These are phyloP conservation scores for Yamadazyma scolyti DNA, from an alignment of 805 yeast species.

Conservation along the genomic window DNA sequence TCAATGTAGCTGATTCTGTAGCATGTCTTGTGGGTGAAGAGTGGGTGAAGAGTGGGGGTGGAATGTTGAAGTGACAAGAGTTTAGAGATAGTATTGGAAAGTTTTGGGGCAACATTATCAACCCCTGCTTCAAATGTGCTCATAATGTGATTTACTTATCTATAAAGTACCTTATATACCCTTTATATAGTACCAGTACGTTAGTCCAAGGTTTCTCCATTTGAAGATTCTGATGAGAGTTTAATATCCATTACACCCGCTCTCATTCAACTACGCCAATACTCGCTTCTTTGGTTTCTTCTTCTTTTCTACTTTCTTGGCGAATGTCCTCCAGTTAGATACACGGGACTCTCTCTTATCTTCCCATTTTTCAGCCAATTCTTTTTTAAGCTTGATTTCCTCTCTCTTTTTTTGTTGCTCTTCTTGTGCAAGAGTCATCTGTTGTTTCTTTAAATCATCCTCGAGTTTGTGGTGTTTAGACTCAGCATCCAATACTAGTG, in stretches of 20 bases:
- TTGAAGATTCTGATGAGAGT: background rate
- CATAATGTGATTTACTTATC: too few species aligned
- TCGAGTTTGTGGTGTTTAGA: slow-evolving; percentile 25
- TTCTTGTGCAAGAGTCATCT: slow-evolving; percentile 22
- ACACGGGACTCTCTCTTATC: slow-evolving; percentile 56
- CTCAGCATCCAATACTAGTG: slow-evolving; percentile 40
- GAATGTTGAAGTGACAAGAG: background rate
- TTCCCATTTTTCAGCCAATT: slow-evolving; percentile 56
- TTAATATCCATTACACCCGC: background rate
- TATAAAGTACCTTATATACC: too few species aligned
- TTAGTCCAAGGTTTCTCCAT: too few species aligned
- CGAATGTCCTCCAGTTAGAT: slow-evolving; percentile 54
- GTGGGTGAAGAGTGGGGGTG: background rate
- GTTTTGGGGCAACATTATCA: too few species aligned
- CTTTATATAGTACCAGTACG: too few species aligned
- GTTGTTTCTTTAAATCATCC: slow-evolving; percentile 17
- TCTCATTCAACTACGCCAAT: too few species aligned
- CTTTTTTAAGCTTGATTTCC: slow-evolving; percentile 39
- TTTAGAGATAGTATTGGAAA: too few species aligned
- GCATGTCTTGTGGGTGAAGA: too few species aligned
- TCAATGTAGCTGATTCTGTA: too few species aligned
- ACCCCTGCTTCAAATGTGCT: too few species aligned
- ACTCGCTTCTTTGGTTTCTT: slow-evolving; percentile 42
- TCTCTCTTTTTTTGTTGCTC: slow-evolving; percentile 29
- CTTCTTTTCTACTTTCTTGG: slow-evolving; percentile 40